These are phyloP conservation scores for Collybia nuda DNA, from an alignment of 768 basidiomycete species.

Conservation along the genomic window DNA sequence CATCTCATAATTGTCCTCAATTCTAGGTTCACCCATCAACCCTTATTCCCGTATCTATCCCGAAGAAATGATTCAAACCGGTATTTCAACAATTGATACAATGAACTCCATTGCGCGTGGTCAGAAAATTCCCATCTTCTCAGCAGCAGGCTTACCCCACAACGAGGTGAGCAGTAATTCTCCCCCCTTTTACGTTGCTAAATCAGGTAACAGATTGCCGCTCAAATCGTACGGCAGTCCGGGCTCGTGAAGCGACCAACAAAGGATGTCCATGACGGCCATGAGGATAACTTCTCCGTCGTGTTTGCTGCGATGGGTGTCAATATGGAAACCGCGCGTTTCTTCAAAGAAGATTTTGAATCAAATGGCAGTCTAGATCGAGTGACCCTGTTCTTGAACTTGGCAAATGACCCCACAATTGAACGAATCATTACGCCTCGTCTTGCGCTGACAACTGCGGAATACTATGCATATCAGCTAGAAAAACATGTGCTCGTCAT, in stretches of 20 bases:
- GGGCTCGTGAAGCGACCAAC: constrained; percentile 95
- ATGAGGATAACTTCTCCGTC: constrained; percentile 99
- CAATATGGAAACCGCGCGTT: constrained; percentile 99
- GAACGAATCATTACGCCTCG: constrained; percentile 99
- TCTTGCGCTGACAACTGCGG: constrained; percentile 95
- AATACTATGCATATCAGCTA: constrained; percentile 99
- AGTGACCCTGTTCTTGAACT: constrained; percentile 96
- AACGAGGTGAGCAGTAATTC: constrained; percentile 70
- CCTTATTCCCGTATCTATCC: constrained; percentile 98
- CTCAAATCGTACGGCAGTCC: constrained; percentile 99
- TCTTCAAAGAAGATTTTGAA: constrained; percentile 99
- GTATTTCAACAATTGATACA: constrained; percentile 96
- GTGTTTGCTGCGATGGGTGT: constrained; percentile 99
- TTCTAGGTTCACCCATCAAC: constrained; percentile 92
- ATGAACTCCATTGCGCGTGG: constrained; percentile 99
- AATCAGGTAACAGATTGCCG: constrained; percentile 74
- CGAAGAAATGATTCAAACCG: constrained; percentile 99
- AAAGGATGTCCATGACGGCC: constrained; percentile 97
- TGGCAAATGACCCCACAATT: constrained; percentile 99
- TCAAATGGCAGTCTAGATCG: constrained; percentile 97
- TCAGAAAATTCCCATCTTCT: constrained; percentile 99
- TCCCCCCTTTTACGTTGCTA: constrained; percentile 1
- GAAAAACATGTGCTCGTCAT: constrained; percentile 99
- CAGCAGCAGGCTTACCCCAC: constrained; percentile 97
- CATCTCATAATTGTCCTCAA: background rate